phyloP scores from a whole-genome alignment of 371 early-diverging fungal genomes.

The Thermomucor indicae-seudaticae region DNA sequence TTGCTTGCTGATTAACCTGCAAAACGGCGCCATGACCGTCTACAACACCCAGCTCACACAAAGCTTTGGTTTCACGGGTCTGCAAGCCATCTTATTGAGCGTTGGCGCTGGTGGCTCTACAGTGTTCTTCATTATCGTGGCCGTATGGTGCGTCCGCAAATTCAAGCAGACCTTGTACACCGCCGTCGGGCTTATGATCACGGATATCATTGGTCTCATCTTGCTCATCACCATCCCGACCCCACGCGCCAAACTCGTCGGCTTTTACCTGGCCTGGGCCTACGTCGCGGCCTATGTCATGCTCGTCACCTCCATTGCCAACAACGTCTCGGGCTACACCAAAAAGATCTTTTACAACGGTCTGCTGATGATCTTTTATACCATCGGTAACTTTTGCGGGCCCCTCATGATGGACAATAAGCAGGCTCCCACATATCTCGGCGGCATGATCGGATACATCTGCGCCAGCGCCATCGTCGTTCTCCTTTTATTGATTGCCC shows the following conservation, averaged over 20 bases:
- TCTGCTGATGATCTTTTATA: slow-evolving; percentile 21
- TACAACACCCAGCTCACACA: slow-evolving; percentile 27
- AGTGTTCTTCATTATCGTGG: slow-evolving; percentile 22
- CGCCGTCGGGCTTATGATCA: slow-evolving; percentile 16
- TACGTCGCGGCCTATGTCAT: slow-evolving; percentile 25
- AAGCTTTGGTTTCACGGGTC: slow-evolving; percentile 27
- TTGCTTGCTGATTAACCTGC: slow-evolving; percentile 27
- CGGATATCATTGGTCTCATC: slow-evolving; percentile 29
- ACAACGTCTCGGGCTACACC: slow-evolving; percentile 19
- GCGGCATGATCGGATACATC: slow-evolving; percentile 16
- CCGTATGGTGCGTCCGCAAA: slow-evolving; percentile 13
- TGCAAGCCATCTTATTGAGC: slow-evolving; percentile 23
- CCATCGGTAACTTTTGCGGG: slow-evolving; percentile 12
- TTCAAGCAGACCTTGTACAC: slow-evolving; percentile 23
- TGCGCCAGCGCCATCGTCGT: slow-evolving; percentile 8
- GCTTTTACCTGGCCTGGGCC: slow-evolving; percentile 23
- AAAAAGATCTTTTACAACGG: slow-evolving; percentile 28
- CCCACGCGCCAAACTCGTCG: slow-evolving; percentile 21
- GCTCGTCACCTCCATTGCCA: slow-evolving; percentile 19
- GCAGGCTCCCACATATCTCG: slow-evolving; percentile 10
- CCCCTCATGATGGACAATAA: slow-evolving; percentile 15
- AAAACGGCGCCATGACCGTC: slow-evolving; percentile 33
- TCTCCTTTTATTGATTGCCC: slow-evolving; percentile 10
- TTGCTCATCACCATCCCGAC: slow-evolving; percentile 25
- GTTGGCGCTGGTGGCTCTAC: slow-evolving; percentile 24